Conservation (phyloP, 768 basidiomycete species). For the Lactifluus subvellereus region DNA sequence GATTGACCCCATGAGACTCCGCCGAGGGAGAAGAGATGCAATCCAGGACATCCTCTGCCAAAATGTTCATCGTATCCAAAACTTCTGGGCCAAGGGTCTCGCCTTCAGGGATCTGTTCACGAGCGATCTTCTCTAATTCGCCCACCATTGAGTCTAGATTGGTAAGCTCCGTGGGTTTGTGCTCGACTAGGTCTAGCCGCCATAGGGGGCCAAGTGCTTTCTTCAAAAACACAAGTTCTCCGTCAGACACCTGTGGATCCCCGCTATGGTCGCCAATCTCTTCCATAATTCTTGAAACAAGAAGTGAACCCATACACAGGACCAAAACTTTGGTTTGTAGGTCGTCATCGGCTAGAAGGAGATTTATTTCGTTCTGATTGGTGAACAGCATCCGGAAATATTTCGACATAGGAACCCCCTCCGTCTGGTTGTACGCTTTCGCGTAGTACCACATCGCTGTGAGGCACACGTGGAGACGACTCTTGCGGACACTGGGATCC, state of each 20-base stretch:
- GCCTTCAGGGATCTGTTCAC: background rate
- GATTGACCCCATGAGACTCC: background rate
- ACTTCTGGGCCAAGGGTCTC: background rate
- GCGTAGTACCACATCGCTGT: slow-evolving; percentile 2
- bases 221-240: slow-evolving; percentile 2
- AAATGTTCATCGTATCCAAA: slow-evolving; percentile 1
- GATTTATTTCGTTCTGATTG: background rate
- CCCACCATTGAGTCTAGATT: slow-evolving; percentile 3
- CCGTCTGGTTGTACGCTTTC: background rate
- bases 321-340: background rate
- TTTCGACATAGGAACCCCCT: background rate
- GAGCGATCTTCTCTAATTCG: background rate
- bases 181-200: background rate
- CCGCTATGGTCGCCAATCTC: background rate
- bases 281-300: background rate
- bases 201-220: background rate
- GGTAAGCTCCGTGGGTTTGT: background rate
- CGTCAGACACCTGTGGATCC: background rate
- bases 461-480: background rate
- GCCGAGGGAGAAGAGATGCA: background rate
- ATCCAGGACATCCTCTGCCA: background rate
- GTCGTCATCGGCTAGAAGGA: background rate
- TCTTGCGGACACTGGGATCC: background rate
- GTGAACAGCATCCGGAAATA: background rate
- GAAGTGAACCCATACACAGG: background rate